Percentiles rank a stretch among this genome's conserved stretches.
These are phyloP conservation scores for Acacia pycnantha DNA, from an alignment of 331 rosid genomes.

Conservation along the genomic window DNA sequence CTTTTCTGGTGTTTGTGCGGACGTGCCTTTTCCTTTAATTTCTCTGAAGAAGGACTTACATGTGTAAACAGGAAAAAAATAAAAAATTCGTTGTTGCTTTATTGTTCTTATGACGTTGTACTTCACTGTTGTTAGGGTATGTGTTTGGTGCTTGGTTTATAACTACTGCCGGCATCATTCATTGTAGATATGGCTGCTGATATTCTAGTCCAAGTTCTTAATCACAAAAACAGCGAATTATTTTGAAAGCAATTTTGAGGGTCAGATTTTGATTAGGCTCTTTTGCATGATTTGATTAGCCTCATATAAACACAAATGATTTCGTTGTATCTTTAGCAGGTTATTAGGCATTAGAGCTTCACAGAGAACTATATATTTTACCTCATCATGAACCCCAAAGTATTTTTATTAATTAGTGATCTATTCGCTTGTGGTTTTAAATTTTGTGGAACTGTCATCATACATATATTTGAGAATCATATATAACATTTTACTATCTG, in stretches of 20 bases:
- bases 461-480: not conserved
- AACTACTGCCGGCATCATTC: not conserved
- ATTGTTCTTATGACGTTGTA: conserved; percentile 11
- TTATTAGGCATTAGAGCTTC: not conserved
- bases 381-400: not conserved
- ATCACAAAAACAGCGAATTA: not conserved
- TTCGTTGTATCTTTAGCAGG: not conserved
- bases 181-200: not conserved
- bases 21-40: conserved; percentile 4
- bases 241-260: not conserved
- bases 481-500: not conserved
- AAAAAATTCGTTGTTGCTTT: conserved; percentile 8
- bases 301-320: not conserved
- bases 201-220: conserved; percentile 13
- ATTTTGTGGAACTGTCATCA: not conserved
- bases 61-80: conserved; percentile 4
- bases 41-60: not conserved
- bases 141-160: conserved; percentile 23
- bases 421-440: not conserved
- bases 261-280: not conserved
- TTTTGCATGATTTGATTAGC: not conserved
- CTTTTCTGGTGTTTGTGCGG: not conserved
- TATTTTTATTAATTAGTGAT: not conserved
- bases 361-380: not conserved
- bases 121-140: conserved; percentile 16